phyloP scores from a whole-genome alignment of 192 early-diverging fungal species.

The Paraglomus brasilianum region DNA sequence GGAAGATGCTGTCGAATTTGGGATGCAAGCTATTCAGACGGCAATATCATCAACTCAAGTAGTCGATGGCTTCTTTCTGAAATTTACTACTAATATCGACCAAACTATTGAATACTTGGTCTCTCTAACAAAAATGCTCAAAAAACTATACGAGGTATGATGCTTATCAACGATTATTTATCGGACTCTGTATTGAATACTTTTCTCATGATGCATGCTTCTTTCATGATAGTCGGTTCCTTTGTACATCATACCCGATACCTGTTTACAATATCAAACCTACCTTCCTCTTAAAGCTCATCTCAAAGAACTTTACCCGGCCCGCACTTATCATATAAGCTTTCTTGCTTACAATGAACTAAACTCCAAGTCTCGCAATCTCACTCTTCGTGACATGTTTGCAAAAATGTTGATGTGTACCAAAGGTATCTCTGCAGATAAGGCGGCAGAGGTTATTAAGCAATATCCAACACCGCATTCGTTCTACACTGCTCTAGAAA shows the following conservation, averaged over 20 bases:
- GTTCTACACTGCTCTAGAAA: constrained; percentile 48
- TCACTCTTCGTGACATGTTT: constrained; percentile 77
- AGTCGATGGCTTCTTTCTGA: constrained; percentile 79
- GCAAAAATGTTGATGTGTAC: constrained; percentile 82
- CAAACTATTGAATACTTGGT: constrained; percentile 82
- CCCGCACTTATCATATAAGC: constrained; percentile 50
- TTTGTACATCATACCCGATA: constrained; percentile 57
- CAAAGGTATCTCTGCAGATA: constrained; percentile 81
- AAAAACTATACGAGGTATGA: constrained; percentile 54
- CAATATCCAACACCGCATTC: constrained; percentile 67
- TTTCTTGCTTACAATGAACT: constrained; percentile 65
- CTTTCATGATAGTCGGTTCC: constrained; percentile 30
- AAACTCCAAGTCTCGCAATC: constrained; percentile 71
- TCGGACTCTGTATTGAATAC: background rate
- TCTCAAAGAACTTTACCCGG: constrained; percentile 37
- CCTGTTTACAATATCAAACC: constrained; percentile 44
- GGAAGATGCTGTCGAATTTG: constrained; percentile 61
- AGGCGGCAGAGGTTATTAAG: constrained; percentile 70
- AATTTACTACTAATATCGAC: constrained; percentile 69
- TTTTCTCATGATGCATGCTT: background rate
- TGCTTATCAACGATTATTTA: background rate
- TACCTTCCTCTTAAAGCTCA: constrained; percentile 52
- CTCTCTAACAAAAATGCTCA: constrained; percentile 57
- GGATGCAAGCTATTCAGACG: constrained; percentile 63
- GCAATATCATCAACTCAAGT: constrained; percentile 76